Evolutionary conservation across 371 early-diverging fungal species (phyloP).

Genomic region (Mucor piriformis): DNA sequence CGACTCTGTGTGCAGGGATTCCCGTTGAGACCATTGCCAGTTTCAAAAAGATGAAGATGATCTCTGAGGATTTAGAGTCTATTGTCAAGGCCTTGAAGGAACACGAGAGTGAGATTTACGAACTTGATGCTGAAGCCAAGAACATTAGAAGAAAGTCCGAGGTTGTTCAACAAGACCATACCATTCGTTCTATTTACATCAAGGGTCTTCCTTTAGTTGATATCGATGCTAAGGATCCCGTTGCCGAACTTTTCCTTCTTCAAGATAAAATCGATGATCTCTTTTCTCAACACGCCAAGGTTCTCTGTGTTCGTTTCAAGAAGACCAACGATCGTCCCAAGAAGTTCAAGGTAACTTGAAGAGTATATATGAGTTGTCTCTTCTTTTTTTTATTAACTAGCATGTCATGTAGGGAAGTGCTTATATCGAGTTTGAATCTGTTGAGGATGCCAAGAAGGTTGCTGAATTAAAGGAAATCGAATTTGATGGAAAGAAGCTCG

Average conservation of each 20-base stretch:
- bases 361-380: not conserved
- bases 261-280: constrained; percentile 64
- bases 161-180: constrained; percentile 47
- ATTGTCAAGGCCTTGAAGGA: constrained; percentile 63
- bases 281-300: constrained; percentile 54
- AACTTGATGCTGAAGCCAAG: constrained; percentile 61
- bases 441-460: constrained; percentile 57
- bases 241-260: constrained; percentile 47
- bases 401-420: constrained; percentile 49
- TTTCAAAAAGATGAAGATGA: constrained; percentile 73
- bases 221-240: constrained; percentile 28
- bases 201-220: constrained; percentile 62
- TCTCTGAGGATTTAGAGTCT: constrained; percentile 50
- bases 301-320: constrained; percentile 65
- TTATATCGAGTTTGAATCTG: constrained; percentile 63
- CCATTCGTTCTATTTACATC: constrained; percentile 61
- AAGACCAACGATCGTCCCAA: constrained; percentile 52
- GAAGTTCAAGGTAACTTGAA: constrained; percentile 41
- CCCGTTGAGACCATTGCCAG: constrained; percentile 57
- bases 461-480: constrained; percentile 45
- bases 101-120: constrained; percentile 50
- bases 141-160: constrained; percentile 65
- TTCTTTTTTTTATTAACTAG: not conserved
- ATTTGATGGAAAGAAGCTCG: constrained; percentile 58
- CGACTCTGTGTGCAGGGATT: constrained; percentile 48